phyloP scores from a whole-genome alignment of 2,329 filamentous ascomycete genomes.

The Falciphora oryzae region DNA sequence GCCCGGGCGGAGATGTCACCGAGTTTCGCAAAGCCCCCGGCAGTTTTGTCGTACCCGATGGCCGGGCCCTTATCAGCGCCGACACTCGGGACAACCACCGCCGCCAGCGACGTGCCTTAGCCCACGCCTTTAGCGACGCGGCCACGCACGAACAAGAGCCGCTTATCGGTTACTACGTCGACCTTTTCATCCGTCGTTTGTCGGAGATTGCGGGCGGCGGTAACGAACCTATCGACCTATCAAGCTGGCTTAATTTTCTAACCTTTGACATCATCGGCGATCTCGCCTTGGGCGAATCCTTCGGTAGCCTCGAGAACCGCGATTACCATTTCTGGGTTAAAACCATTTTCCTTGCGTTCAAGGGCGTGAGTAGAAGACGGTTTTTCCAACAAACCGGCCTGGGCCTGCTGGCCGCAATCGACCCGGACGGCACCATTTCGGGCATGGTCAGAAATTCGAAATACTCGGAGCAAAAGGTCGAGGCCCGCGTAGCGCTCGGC shows the following conservation, averaged over 20 bases:
- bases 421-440: background rate
- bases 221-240: constrained; percentile 18
- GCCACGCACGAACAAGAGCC: constrained; percentile 20
- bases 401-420: background rate
- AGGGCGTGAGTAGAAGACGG: background rate
- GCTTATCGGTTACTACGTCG: constrained; percentile 16
- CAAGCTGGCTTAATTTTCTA: constrained; percentile 20
- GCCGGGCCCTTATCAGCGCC: constrained; percentile 11
- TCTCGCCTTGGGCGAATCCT: constrained; percentile 16
- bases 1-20: background rate
- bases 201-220: constrained; percentile 13
- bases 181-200: constrained; percentile 16
- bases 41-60: too few species aligned
- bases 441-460: background rate
- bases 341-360: constrained; percentile 13
- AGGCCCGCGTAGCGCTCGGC: background rate
- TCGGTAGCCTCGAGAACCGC: constrained; percentile 13
- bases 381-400: background rate
- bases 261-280: constrained; percentile 19
- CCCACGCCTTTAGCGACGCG: constrained; percentile 22
- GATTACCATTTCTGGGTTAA: constrained; percentile 16
- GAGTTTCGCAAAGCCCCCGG: background rate
- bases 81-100: constrained; percentile 23
- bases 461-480: background rate
- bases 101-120: constrained; percentile 18